These are phyloP conservation scores for Cyclotella cryptica DNA, from an alignment of 108 stramenopile genomes.

Conservation along the genomic window DNA sequence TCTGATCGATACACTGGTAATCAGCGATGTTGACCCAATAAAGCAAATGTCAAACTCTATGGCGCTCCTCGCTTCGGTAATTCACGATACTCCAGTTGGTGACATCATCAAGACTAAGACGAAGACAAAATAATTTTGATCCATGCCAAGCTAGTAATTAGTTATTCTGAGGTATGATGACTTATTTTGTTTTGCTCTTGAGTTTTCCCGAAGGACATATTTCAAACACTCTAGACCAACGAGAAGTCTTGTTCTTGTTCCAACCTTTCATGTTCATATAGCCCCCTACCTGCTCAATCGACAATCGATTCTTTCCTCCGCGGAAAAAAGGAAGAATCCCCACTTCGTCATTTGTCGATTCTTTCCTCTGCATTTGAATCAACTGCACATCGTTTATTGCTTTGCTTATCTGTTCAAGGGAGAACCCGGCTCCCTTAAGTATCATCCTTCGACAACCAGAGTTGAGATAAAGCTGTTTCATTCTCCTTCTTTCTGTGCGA, in stretches of 20 bases:
- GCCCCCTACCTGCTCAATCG: neutral
- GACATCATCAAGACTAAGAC: neutral
- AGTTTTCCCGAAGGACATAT: neutral
- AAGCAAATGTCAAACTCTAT: constrained; percentile 42
- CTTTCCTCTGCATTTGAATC: constrained; percentile 11
- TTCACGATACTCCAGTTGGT: neutral
- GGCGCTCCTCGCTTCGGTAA: constrained; percentile 5
- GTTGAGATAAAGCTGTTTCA: constrained; percentile 21
- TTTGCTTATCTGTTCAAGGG: constrained; percentile 12
- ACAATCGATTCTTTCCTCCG: neutral
- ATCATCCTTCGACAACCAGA: constrained; percentile 9
- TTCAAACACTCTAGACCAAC: neutral
- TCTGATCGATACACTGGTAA: constrained; percentile 46
- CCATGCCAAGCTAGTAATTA: neutral
- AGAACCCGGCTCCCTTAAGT: neutral
- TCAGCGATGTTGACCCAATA: constrained; percentile 54
- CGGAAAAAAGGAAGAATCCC: neutral
- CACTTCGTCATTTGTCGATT: constrained; percentile 17
- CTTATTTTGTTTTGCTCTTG: neutral
- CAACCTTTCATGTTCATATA: neutral
- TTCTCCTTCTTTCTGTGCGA: constrained; percentile 2
- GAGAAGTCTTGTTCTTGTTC: neutral
- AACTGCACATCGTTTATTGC: constrained; percentile 11
- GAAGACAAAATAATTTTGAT: neutral
- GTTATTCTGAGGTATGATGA: neutral